These are phyloP conservation scores for Aspergillus bridgeri DNA, from an alignment of 495 filamentous ascomycete genomes.

Conservation along the genomic window DNA sequence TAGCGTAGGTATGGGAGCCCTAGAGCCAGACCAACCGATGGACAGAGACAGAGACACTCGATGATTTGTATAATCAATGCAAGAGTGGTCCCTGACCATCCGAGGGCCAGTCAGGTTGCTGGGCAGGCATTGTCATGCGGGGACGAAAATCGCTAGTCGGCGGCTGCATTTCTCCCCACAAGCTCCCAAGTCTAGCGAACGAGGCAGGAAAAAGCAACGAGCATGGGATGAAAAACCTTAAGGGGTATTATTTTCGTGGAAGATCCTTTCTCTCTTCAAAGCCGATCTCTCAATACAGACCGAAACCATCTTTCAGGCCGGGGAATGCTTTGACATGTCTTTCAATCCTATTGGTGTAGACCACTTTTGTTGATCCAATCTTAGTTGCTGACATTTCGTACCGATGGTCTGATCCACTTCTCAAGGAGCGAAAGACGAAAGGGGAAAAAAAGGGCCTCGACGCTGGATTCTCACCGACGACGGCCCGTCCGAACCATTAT, in stretches of 20 bases:
- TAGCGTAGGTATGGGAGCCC: background rate
- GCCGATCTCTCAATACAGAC: slow-evolving; percentile 14
- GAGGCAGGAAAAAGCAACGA: slow-evolving; percentile 12
- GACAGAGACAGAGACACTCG: background rate
- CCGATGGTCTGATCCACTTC: background rate
- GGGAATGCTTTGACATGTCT: background rate
- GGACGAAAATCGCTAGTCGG: slow-evolving; percentile 13
- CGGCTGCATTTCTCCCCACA: slow-evolving; percentile 17
- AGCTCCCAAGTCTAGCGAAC: slow-evolving; percentile 1
- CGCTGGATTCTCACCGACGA: background rate
- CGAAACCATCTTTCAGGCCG: slow-evolving; percentile 10
- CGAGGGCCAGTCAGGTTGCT: background rate
- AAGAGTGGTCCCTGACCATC: background rate
- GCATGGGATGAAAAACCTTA: slow-evolving; percentile 7
- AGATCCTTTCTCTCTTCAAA: slow-evolving; percentile 3
- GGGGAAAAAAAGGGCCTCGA: background rate
- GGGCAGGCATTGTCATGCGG: slow-evolving; percentile 13
- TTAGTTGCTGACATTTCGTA: background rate
- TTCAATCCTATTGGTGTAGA: background rate
- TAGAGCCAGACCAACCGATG: background rate
- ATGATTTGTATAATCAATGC: slow-evolving; percentile 1
- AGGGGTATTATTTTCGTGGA: background rate
- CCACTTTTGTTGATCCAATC: background rate
- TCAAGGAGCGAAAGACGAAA: background rate
- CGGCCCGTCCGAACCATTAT: background rate